Percentiles rank a stretch among this genome's conserved stretches.
These are phyloP conservation scores for Oenanthe sinensis DNA, from an alignment of 129 eudicot genomes.

Conservation along the genomic window DNA sequence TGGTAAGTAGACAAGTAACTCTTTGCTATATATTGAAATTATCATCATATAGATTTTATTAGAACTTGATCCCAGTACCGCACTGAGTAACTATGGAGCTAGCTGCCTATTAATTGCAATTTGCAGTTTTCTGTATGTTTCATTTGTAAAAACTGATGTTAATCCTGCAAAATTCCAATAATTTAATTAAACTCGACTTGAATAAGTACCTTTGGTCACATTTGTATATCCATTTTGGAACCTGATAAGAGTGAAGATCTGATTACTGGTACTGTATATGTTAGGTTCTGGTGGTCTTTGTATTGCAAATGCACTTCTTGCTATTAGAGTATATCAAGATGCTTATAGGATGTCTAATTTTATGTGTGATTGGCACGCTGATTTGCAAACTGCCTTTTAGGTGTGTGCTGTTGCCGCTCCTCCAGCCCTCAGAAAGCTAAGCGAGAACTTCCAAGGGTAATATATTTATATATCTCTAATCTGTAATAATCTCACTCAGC, in stretches of 20 bases:
- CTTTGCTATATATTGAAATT: neutral
- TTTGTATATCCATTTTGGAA: neutral
- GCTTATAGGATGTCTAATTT: neutral
- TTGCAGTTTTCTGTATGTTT: neutral
- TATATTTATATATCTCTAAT: neutral
- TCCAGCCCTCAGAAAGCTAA: slow-evolving; percentile 87
- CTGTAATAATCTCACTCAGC: neutral
- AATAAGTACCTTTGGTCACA: neutral
- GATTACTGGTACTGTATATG: neutral
- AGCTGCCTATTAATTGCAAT: neutral
- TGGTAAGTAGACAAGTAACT: slow-evolving; percentile 41
- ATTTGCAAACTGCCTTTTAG: slow-evolving; percentile 24
- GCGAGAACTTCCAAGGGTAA: slow-evolving; percentile 91
- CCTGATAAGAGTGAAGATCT: neutral
- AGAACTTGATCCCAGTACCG: neutral
- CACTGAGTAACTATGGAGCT: neutral
- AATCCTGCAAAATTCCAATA: neutral
- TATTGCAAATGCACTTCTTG: neutral
- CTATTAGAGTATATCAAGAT: neutral
- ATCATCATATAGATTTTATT: neutral
- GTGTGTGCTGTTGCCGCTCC: slow-evolving; percentile 83
- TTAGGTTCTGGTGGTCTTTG: neutral
- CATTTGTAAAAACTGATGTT: neutral
- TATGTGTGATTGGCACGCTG: neutral
- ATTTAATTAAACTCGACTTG: neutral